A percentile compares a stretch with the other conserved stretches of the same genome.
phyloP scores from a whole-genome alignment of 306 rosid species.

The Erythrophleum fordii region DNA sequence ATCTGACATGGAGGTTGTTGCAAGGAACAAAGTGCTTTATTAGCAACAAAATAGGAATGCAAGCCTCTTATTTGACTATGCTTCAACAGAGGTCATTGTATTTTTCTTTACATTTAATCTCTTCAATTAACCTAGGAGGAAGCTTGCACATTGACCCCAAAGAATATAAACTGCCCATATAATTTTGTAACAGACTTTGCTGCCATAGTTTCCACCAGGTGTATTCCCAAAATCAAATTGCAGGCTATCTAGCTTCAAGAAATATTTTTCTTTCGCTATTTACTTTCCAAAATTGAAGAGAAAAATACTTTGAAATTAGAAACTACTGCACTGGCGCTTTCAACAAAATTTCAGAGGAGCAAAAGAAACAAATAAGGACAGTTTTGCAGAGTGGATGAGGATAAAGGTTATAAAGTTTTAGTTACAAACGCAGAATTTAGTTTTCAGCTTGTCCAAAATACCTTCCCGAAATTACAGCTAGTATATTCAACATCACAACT shows the following conservation, averaged over 20 bases:
- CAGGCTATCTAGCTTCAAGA: background rate
- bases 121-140: background rate
- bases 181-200: background rate
- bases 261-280: background rate
- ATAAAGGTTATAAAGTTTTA: background rate
- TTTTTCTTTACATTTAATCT: too few relatives aligned
- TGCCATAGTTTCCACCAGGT: background rate
- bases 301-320: background rate
- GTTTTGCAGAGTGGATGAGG: background rate
- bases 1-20: background rate
- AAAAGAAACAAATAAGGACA: background rate
- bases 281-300: background rate
- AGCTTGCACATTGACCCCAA: background rate
- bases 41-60: too few relatives aligned
- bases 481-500: conserved; percentile 76
- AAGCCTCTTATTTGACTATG: too few relatives aligned
- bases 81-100: too few relatives aligned
- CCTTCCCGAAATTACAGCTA: conserved; percentile 72
- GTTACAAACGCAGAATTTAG: conserved; percentile 20
- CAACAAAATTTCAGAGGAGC: background rate
- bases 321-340: background rate
- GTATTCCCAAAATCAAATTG: background rate
- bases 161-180: too few relatives aligned
- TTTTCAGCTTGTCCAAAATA: conserved; percentile 76
- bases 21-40: too few relatives aligned